Conservation (phyloP, 2,329 filamentous ascomycete genomes). For the Chrysoporthe austroafricana region DNA sequence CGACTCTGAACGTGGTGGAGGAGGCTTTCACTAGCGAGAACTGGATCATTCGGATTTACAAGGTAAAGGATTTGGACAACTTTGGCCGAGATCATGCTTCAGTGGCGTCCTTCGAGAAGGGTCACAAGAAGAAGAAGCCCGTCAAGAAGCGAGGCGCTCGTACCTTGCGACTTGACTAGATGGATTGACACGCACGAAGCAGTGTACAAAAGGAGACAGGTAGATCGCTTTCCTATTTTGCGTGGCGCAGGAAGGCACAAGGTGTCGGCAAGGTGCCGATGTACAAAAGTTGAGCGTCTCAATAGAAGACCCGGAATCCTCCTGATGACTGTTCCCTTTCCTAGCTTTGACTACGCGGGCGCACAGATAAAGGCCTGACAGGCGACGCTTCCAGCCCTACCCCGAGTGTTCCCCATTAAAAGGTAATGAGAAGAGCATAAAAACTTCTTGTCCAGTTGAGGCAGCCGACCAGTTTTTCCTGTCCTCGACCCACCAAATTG, state of each 20-base stretch:
- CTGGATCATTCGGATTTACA: conserved; percentile 99
- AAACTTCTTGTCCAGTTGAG: background rate
- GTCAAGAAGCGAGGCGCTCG: conserved; percentile 73
- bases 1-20: conserved; percentile 85
- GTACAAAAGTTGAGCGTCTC: conserved; percentile 28
- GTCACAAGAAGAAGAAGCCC: conserved; percentile 82
- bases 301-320: conserved; percentile 24
- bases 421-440: background rate
- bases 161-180: conserved; percentile 72
- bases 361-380: background rate
- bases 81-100: conserved; percentile 83
- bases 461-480: background rate
- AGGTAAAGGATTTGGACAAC: conserved; percentile 99
- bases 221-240: conserved; percentile 22
- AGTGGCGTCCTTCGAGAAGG: conserved; percentile 72
- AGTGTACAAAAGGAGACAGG: conserved; percentile 25
- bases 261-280: conserved; percentile 22
- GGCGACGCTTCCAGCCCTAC: background rate
- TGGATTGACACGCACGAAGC: conserved; percentile 8
- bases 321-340: background rate
- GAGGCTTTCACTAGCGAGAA: conserved; percentile 99
- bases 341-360: background rate
- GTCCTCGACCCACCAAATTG: background rate
- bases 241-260: conserved; percentile 14
- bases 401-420: no score